Conservation (phyloP, 2,329 filamentous ascomycete genomes). For the Fusarium sp. region DNA sequence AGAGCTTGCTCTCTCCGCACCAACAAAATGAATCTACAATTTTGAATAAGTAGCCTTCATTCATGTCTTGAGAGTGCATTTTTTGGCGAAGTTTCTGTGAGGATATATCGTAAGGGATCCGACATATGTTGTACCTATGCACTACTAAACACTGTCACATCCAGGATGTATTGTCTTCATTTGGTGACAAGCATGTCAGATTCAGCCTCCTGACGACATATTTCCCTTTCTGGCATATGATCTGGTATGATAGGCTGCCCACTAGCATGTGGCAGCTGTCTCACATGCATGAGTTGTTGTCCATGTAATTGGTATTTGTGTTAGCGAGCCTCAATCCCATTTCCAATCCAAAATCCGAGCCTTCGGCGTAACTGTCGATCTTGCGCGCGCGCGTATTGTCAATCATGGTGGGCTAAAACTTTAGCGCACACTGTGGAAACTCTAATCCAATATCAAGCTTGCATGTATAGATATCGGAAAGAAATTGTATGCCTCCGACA, state of each 20-base stretch:
- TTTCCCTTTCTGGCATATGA: slow-evolving; percentile 27
- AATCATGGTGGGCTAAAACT: slow-evolving; percentile 1
- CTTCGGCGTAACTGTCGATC: slow-evolving; percentile 4
- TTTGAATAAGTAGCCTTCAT: slow-evolving; percentile 1
- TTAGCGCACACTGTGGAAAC: not conserved
- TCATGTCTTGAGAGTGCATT: no score
- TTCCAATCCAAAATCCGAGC: not conserved
- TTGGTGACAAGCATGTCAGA: not conserved
- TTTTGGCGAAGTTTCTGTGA: not conserved
- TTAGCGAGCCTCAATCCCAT: slow-evolving; percentile 4
- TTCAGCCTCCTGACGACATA: not conserved
- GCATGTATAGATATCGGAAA: not conserved
- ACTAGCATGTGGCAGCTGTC: slow-evolving; percentile 2
- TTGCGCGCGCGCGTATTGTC: slow-evolving; percentile 26
- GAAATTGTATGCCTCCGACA: not conserved
- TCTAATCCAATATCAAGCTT: not conserved
- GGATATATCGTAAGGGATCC: not conserved
- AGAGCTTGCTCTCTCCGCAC: slow-evolving; percentile 18
- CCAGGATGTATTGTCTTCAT: not conserved
- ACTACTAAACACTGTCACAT: no score
- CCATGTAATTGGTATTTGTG: slow-evolving; percentile 1
- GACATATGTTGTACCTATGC: no score
- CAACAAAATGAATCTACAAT: slow-evolving; percentile 14
- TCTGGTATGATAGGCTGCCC: slow-evolving; percentile 22
- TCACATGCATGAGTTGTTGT: slow-evolving; percentile 3